Evolutionary conservation across 2,329 filamentous ascomycete species (phyloP).

Genomic region (Alternaria arborescens): DNA sequence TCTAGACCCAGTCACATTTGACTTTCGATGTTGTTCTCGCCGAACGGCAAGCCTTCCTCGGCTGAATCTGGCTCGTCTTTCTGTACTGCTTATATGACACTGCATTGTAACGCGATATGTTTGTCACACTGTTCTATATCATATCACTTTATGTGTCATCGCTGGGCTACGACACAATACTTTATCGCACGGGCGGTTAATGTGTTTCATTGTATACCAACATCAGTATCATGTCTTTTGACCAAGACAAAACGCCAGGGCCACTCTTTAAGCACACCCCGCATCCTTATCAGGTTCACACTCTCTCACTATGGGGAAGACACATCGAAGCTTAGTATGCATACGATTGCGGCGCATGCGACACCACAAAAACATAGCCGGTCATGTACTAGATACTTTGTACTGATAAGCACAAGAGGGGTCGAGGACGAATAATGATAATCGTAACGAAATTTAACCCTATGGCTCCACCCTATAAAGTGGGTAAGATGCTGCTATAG

Average conservation of each 20-base stretch:
- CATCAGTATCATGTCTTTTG: constrained; percentile 7
- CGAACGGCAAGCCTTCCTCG: background rate
- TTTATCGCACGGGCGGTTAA: background rate
- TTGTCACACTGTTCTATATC: background rate
- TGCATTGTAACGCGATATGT: background rate
- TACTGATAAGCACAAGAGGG: constrained; percentile 9
- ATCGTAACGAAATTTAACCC: background rate
- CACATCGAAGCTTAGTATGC: constrained; percentile 3
- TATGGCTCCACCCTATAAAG: background rate
- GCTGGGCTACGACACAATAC: background rate
- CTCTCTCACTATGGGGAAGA: background rate
- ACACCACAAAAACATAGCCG: background rate
- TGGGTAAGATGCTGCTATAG: background rate
- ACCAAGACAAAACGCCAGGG: constrained; percentile 27
- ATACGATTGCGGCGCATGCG: constrained; percentile 3
- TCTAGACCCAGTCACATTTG: background rate
- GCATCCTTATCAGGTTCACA: constrained; percentile 2
- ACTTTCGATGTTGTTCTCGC: background rate
- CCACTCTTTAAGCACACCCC: constrained; percentile 22
- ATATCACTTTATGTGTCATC: background rate
- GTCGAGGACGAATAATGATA: background rate
- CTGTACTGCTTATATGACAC: background rate
- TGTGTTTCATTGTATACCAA: background rate
- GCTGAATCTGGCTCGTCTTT: background rate
- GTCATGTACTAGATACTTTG: constrained; percentile 15